A percentile compares a stretch with the other conserved stretches of the same genome.
Conservation (phyloP, 192 early-diverging fungal species). For the Pilaira anomala region DNA sequence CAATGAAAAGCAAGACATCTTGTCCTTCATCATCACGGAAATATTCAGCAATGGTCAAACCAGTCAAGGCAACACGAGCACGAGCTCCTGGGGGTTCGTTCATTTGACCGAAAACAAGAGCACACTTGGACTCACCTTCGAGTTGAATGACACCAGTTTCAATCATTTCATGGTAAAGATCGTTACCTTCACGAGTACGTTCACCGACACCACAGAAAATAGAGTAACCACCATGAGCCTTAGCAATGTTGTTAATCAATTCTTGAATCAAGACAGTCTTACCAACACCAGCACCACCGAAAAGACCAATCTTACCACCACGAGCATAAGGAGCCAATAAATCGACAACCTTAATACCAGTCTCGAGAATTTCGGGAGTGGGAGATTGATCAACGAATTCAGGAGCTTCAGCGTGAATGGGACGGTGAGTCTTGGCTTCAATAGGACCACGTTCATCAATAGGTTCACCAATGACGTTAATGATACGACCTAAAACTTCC, state of each 20-base stretch:
- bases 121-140: constrained; percentile 91
- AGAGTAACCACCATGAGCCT: constrained; percentile 98
- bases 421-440: constrained; percentile 78
- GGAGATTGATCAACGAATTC: constrained; percentile 95
- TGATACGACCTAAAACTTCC: constrained; percentile 96
- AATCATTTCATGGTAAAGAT: constrained; percentile 61
- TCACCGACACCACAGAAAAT: constrained; percentile 98
- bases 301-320: constrained; percentile 99
- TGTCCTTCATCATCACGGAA: constrained; percentile 99
- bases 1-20: constrained; percentile 99
- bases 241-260: constrained; percentile 99
- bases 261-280: constrained; percentile 99
- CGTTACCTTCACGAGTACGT: constrained; percentile 99
- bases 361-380: constrained; percentile 91
- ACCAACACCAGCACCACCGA: constrained; percentile 99
- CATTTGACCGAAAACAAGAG: constrained; percentile 98
- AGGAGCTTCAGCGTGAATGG: constrained; percentile 92
- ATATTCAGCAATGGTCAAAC: constrained; percentile 98
- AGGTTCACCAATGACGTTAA: constrained; percentile 99
- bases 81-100: constrained; percentile 99
- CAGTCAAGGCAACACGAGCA: constrained; percentile 98
- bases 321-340: constrained; percentile 94
- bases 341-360: constrained; percentile 99
- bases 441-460: constrained; percentile 98
- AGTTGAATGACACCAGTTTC: constrained; percentile 90